phyloP scores from a whole-genome alignment of 495 filamentous ascomycete species.

The Aspergillus leporis region DNA sequence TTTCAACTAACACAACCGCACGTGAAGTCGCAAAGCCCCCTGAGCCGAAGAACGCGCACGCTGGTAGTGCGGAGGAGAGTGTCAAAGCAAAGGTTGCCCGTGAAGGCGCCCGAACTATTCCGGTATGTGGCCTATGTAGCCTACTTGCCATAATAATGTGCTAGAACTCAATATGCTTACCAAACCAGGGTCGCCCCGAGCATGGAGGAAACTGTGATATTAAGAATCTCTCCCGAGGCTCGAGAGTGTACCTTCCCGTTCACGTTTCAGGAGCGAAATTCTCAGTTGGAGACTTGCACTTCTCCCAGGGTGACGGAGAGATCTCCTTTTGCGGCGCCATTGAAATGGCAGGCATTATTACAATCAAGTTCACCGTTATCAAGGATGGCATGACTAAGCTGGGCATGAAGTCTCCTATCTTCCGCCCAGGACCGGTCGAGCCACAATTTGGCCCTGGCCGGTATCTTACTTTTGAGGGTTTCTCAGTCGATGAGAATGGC shows the following conservation, averaged over 20 bases:
- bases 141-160: not conserved
- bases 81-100: constrained; percentile 72
- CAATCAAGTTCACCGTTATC: constrained; percentile 86
- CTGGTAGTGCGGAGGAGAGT: constrained; percentile 61
- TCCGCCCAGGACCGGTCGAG: constrained; percentile 87
- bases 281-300: constrained; percentile 89
- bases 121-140: constrained; percentile 45
- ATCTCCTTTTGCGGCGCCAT: constrained; percentile 97
- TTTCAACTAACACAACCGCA: constrained; percentile 61
- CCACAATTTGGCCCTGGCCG: constrained; percentile 86
- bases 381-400: constrained; percentile 77
- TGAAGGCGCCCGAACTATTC: constrained; percentile 90
- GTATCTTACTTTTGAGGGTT: constrained; percentile 91
- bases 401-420: constrained; percentile 84
- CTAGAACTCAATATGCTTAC: not conserved
- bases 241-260: constrained; percentile 87
- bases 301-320: constrained; percentile 88
- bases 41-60: constrained; percentile 67
- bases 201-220: constrained; percentile 78
- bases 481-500: constrained; percentile 86
- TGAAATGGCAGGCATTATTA: constrained; percentile 94
- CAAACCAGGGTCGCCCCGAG: constrained; percentile 47
- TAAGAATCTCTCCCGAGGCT: constrained; percentile 84
- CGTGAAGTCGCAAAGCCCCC: constrained; percentile 83
- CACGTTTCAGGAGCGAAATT: constrained; percentile 88